These are phyloP conservation scores for Penicillium sp. DNA, from an alignment of 2,329 filamentous ascomycete genomes.

Conservation along the genomic window DNA sequence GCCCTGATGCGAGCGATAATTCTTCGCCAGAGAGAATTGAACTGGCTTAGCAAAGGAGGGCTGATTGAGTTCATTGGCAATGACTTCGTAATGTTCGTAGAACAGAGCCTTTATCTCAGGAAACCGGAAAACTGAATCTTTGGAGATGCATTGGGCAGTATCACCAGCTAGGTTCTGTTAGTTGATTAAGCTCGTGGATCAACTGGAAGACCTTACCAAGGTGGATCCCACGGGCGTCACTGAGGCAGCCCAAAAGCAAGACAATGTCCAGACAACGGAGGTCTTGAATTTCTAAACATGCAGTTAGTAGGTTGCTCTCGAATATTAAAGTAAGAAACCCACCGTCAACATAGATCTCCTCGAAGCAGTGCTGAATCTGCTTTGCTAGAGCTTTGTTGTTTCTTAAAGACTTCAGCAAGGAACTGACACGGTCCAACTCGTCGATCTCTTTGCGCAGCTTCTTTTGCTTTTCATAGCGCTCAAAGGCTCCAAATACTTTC, in stretches of 20 bases:
- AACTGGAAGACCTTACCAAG: conserved; percentile 15
- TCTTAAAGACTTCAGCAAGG: conserved; percentile 21
- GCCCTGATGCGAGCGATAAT: conserved; percentile 38
- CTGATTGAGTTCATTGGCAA: conserved; percentile 12
- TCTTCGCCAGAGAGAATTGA: conserved; percentile 30
- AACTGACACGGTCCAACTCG: conserved; percentile 24
- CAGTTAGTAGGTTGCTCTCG: not conserved
- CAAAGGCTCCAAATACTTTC: conserved; percentile 28
- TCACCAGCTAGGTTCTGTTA: conserved; percentile 27
- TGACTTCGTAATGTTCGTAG: conserved; percentile 26
- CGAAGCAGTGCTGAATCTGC: conserved; percentile 11
- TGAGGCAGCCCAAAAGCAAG: conserved; percentile 28
- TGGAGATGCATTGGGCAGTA: conserved; percentile 38
- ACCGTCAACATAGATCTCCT: conserved; percentile 19
- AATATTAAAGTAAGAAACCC: not conserved
- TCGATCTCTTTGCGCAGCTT: conserved; percentile 17
- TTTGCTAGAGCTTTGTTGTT: not conserved
- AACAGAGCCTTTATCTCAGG: conserved; percentile 34
- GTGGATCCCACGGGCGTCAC: conserved; percentile 30
- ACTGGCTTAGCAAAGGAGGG: conserved; percentile 18
- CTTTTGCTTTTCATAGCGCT: conserved; percentile 27
- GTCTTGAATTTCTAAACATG: conserved; percentile 32
- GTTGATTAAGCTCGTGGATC: not conserved
- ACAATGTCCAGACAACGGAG: conserved; percentile 30
- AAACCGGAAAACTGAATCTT: conserved; percentile 37